These are phyloP conservation scores for Plasmodium inui DNA, from an alignment of 169 alveolate species.

Conservation along the genomic window DNA sequence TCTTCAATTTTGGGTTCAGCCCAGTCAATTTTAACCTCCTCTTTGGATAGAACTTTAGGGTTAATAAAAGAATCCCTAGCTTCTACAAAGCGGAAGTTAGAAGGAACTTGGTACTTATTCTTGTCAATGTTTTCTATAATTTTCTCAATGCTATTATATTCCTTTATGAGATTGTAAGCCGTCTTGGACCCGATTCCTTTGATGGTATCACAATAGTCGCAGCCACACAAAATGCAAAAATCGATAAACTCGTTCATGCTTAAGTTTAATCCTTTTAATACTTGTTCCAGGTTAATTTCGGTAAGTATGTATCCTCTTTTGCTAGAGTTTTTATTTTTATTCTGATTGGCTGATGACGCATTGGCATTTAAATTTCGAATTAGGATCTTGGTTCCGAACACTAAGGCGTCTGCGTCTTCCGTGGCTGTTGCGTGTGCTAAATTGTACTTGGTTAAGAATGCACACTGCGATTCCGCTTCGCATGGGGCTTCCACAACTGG, in stretches of 20 bases:
- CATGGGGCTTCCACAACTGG: slow-evolving; percentile 96
- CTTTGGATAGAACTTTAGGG: slow-evolving; percentile 80
- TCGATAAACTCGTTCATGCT: slow-evolving; percentile 96
- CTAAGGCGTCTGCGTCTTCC: slow-evolving; percentile 98
- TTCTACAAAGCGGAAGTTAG: slow-evolving; percentile 77
- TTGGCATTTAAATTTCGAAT: slow-evolving; percentile 81
- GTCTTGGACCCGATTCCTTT: slow-evolving; percentile 96
- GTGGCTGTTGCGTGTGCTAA: slow-evolving; percentile 95
- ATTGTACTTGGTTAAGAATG: slow-evolving; percentile 92
- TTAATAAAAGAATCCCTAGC: slow-evolving; percentile 86
- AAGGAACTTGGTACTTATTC: slow-evolving; percentile 77
- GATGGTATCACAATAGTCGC: slow-evolving; percentile 97
- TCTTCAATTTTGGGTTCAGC: slow-evolving; percentile 84
- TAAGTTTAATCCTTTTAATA: slow-evolving; percentile 86
- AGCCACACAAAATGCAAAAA: slow-evolving; percentile 97
- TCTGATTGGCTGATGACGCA: slow-evolving; percentile 77
- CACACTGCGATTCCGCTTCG: slow-evolving; percentile 99
- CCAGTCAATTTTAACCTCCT: slow-evolving; percentile 80
- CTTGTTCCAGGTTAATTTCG: slow-evolving; percentile 82
- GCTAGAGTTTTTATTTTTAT: slow-evolving; percentile 37
- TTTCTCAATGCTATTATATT: slow-evolving; percentile 91
- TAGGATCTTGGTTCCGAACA: slow-evolving; percentile 93
- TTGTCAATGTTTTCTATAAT: slow-evolving; percentile 86
- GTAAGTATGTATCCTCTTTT: slow-evolving; percentile 78
- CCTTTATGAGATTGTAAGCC: slow-evolving; percentile 94